Percentiles rank a stretch among this genome's conserved stretches.
Conservation (phyloP, 2,329 filamentous ascomycete genomes). For the Neodidymelliopsis sp. region DNA sequence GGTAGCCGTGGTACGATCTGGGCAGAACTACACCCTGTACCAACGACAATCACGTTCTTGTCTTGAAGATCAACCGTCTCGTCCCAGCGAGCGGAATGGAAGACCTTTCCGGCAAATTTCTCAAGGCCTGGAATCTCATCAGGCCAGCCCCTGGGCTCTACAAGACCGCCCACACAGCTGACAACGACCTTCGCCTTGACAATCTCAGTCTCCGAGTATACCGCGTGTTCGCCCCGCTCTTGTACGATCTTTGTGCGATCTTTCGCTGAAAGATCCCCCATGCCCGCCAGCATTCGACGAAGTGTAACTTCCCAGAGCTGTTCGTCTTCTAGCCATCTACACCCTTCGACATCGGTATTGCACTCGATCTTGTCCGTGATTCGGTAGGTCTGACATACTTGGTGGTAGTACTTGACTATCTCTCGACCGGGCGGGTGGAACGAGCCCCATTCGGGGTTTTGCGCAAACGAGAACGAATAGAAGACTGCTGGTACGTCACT, state of each 20-base stretch:
- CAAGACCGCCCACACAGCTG: slow-evolving; percentile 63
- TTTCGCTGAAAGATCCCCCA: slow-evolving; percentile 60
- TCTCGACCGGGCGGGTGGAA: slow-evolving; percentile 59
- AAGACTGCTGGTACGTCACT: slow-evolving; percentile 60
- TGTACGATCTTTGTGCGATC: slow-evolving; percentile 56
- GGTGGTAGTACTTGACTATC: slow-evolving; percentile 60
- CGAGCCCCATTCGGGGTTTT: slow-evolving; percentile 60
- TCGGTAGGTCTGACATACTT: slow-evolving; percentile 60
- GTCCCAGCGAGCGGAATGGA: slow-evolving; percentile 66
- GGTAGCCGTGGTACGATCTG: slow-evolving; percentile 63
- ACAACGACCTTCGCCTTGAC: slow-evolving; percentile 63
- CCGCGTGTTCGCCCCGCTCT: slow-evolving; percentile 54
- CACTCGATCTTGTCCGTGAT: slow-evolving; percentile 66
- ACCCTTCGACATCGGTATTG: slow-evolving; percentile 63
- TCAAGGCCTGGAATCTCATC: slow-evolving; percentile 61
- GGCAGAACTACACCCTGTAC: slow-evolving; percentile 65
- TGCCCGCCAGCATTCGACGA: slow-evolving; percentile 59
- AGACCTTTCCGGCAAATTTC: slow-evolving; percentile 62
- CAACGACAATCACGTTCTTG: slow-evolving; percentile 65
- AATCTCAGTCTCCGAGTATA: slow-evolving; percentile 60
- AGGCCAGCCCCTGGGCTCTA: slow-evolving; percentile 62
- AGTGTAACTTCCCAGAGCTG: slow-evolving; percentile 64
- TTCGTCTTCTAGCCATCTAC: slow-evolving; percentile 61
- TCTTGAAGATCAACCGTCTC: slow-evolving; percentile 59
- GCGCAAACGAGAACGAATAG: slow-evolving; percentile 65